These are phyloP conservation scores for Testicularia cyperi DNA, from an alignment of 1,284 basidiomycete species.

Conservation along the genomic window DNA sequence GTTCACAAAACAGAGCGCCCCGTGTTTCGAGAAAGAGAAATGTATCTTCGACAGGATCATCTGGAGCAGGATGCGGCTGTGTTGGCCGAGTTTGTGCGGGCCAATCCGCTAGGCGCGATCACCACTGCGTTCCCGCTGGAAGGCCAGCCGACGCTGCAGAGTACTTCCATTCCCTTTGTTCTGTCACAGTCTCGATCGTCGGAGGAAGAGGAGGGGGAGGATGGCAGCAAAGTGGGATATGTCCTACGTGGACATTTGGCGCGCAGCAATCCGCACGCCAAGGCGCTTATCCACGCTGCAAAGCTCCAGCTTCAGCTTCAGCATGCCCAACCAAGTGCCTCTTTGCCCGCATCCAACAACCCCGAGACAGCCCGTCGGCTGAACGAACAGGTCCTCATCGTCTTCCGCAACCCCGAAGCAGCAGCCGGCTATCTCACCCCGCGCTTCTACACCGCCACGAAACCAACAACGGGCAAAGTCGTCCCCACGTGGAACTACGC, in stretches of 20 bases:
- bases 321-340: too few species aligned
- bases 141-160: slow-evolving; percentile 19
- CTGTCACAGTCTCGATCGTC: too few species aligned
- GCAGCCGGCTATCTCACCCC: slow-evolving; percentile 31
- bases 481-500: slow-evolving; percentile 48
- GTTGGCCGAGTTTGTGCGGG: slow-evolving; percentile 9
- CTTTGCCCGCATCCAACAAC: too few species aligned
- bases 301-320: too few species aligned
- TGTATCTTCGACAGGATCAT: slow-evolving; percentile 28
- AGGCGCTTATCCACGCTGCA: slow-evolving; percentile 10
- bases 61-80: slow-evolving; percentile 1
- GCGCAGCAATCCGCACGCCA: slow-evolving; percentile 36
- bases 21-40: neutral
- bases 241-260: slow-evolving; percentile 30
- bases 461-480: slow-evolving; percentile 30
- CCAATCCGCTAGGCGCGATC: slow-evolving; percentile 19
- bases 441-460: slow-evolving; percentile 25
- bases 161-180: slow-evolving; percentile 21
- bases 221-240: too few species aligned
- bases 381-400: slow-evolving; percentile 9
- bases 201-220: too few species aligned
- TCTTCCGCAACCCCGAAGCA: slow-evolving; percentile 17
- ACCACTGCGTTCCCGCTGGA: slow-evolving; percentile 21
- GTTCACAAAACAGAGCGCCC: neutral
- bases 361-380: neutral